Evolutionary conservation across 1,139 yeast genomes (phyloP).

Genomic region (Candida frijolesensis): DNA sequence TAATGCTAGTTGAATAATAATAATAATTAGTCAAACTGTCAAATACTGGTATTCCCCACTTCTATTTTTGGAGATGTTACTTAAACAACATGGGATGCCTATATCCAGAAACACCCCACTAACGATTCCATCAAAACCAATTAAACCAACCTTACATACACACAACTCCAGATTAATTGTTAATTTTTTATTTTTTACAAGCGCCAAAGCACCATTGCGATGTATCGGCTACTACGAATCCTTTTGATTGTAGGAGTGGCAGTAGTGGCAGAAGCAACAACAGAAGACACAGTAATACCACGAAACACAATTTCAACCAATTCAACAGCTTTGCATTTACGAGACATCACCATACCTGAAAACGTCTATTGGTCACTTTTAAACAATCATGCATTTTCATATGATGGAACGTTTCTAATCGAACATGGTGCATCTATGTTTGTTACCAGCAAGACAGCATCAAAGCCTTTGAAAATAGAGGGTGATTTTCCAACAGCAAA

Average conservation of each 20-base stretch:
- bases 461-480: neutral
- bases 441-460: neutral
- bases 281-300: neutral
- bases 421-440: neutral
- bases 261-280: neutral
- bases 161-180: neutral
- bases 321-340: neutral
- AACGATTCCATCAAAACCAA: neutral
- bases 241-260: neutral
- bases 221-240: neutral
- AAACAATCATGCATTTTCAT: neutral
- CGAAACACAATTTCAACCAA: neutral
- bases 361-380: neutral
- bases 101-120: too few relatives aligned
- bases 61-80: too few relatives aligned
- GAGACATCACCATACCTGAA: neutral
- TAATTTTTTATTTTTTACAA: neutral
- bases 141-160: neutral
- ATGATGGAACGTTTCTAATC: neutral
- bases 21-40: too few relatives aligned
- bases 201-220: neutral
- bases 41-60: too few relatives aligned
- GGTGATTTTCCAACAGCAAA: neutral
- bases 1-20: too few relatives aligned
- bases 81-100: too few relatives aligned